A percentile compares a stretch with the other conserved stretches of the same genome.
These are phyloP conservation scores for Musa acuminata DNA, from an alignment of 176 grass and related monocot species.

Conservation along the genomic window DNA sequence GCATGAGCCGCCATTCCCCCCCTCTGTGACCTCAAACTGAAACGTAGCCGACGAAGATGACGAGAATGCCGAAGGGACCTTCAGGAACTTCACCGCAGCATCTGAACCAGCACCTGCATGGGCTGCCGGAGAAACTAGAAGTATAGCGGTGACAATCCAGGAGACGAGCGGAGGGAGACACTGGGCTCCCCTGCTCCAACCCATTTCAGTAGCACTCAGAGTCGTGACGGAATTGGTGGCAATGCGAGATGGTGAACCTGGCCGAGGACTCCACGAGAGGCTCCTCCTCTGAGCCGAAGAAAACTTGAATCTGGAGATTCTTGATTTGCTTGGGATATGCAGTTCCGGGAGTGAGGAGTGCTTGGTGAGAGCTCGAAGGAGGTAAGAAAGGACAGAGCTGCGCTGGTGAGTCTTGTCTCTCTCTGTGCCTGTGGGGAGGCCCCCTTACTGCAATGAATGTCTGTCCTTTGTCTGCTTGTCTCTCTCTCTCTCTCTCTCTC, in stretches of 20 bases:
- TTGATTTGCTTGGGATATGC: too few relatives aligned
- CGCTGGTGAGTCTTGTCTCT: too few relatives aligned
- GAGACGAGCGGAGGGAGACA: neutral
- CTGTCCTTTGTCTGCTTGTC: too few relatives aligned
- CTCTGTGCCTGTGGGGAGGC: too few relatives aligned
- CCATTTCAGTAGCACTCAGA: neutral
- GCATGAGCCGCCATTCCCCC: constrained; percentile 33
- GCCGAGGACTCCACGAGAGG: too few relatives aligned
- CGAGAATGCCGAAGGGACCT: constrained; percentile 41
- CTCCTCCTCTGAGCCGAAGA: too few relatives aligned
- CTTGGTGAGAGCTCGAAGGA: too few relatives aligned
- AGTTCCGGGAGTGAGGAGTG: too few relatives aligned
- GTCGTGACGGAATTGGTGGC: neutral
- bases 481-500: too few relatives aligned
- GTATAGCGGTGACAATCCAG: neutral
- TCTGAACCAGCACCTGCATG: constrained; percentile 1
- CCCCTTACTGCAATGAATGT: too few relatives aligned
- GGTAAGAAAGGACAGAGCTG: too few relatives aligned
- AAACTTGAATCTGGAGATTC: too few relatives aligned
- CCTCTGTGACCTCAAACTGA: constrained; percentile 40
- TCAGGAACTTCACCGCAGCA: constrained; percentile 29
- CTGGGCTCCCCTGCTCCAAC: neutral
- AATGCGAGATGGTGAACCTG: neutral
- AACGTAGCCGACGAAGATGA: constrained; percentile 41
- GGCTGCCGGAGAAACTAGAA: neutral